Evolutionary conservation across 805 yeast genomes (phyloP), one percentile per base, ranked within the genome.

Genomic region (Candida xyloterini): DNA sequence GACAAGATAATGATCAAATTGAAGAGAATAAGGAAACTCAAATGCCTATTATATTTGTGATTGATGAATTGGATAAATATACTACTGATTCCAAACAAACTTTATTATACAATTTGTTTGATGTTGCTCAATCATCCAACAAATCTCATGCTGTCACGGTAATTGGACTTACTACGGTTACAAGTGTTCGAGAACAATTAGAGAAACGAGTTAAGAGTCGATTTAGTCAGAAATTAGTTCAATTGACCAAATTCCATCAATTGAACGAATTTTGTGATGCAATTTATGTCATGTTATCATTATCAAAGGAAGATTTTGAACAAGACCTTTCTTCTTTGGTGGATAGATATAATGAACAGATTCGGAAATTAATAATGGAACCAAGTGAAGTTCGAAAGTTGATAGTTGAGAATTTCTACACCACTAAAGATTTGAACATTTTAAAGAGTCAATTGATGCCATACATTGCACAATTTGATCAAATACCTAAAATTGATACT

Each of bases 201-300:
- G 99, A 93, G 56, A 93, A 91, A 56, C 73, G 99, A 53, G 98
- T 93, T 1, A 74, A 88, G 50, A 82, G 95, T 41, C 67, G 99
- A 48, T 93, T 90, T 59, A 81, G 93, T 13, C 96, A 91, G 56
- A 66, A 95, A 35, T 62, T 84, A 2, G 71, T 89, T 16, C 71
- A 73, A 13, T 67, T 88, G 26, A 74, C 75, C 18, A 79, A 78
- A 35, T 68, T 81, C 0, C 48, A 51, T 1, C 59, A 66, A 2
- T 51, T 78, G 2, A 76, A 71, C 1, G 73, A 67, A 10, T 85
- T 82, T 50, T 65, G 75, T 60, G 53, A 59, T 1, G 65, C 77
- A 14, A 76, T 78, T 10, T 54, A 42, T 15, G 33, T 47, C 15
- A 44, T 57, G 47, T 39, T 49, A 13, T 15, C 22, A 9, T 30